Evolutionary conservation across 208 protist genomes (phyloP).

Genomic region (Acanthamoeba quina): DNA sequence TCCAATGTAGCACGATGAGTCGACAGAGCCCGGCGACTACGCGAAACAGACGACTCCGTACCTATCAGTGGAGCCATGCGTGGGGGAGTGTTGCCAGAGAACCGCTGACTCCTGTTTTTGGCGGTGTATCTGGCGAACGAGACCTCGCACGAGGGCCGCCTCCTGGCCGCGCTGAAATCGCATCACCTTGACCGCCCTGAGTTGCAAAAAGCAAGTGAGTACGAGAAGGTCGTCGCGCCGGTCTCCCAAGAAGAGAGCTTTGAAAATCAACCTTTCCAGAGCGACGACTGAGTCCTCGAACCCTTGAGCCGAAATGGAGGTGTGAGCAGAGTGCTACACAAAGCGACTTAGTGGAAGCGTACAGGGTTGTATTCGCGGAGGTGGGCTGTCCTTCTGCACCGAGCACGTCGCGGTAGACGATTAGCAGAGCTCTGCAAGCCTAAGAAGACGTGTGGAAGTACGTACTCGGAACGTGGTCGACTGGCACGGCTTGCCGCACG

Average conservation of each 20-base stretch:
- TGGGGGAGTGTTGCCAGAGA: background rate
- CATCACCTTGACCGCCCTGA: background rate
- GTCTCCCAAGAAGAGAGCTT: background rate
- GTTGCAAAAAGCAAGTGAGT: background rate
- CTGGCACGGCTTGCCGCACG: background rate
- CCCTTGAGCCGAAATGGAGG: background rate
- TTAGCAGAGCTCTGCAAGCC: background rate
- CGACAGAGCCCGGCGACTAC: background rate
- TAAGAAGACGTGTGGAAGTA: background rate
- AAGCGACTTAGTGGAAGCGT: background rate
- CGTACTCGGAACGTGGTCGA: background rate
- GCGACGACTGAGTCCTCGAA: background rate
- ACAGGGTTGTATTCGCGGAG: constrained; percentile 14
- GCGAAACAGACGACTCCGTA: background rate
- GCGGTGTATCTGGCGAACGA: background rate
- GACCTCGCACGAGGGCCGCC: constrained; percentile 4
- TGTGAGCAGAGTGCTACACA: background rate
- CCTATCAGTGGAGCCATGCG: background rate
- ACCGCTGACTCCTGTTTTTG: background rate
- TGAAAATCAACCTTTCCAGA: background rate
- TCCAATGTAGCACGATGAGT: background rate
- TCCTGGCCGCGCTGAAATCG: constrained; percentile 3
- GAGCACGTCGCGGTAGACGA: background rate
- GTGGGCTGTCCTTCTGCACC: background rate
- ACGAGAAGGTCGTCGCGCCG: background rate